Evolutionary conservation across 1,284 basidiomycete genomes (phyloP), one percentile per base, ranked within the genome.

Genomic region (Vanrija humicola): DNA sequence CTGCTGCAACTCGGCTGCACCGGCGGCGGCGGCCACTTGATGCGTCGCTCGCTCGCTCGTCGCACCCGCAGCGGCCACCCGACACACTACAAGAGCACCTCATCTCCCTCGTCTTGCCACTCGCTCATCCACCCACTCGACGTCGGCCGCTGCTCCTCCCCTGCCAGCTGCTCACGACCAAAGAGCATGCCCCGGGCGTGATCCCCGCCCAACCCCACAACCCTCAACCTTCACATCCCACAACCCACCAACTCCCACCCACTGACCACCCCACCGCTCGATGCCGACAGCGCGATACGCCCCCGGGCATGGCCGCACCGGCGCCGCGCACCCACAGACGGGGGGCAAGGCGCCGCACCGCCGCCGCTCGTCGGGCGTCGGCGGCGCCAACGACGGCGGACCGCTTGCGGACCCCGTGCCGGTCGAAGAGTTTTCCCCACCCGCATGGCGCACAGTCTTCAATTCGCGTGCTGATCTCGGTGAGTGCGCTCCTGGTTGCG

Each of bases 381-480:
- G 8, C 26, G 23, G 54, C 19, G 29, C 44, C 25, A 34, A 47
- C 3, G 55, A 53, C 39, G 48, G 49, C 57, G 55, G 58, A 14
- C 56, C 57, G 10, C 48, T 59, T 3, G 52, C 63, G 6, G 58
- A 58, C 46, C 60, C 65, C n/a, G 66, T 64, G 8, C 68, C 69
- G 21, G 64, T 75, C 16, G 72, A 75, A 49, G 67, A 70, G 42
- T 75, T 74, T 60, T 61, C 62, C 8, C 73, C 75, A 6, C 75
- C 75, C 14, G 59, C 55, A 51, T 77, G 75, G 75, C 56, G 73
- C 23, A 70, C 72, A 0, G 67, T 73, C 4, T 56, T 77, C 45
- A 74, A 70, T 58, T 60, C 59, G 38, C 54, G 68, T 39, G 69
- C 71, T 3, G 75, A 77, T 58, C 61, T 77, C 2, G 75, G 75